Conservation (phyloP, 345 rosid species). For the Rhodomyrtus tomentosa region DNA sequence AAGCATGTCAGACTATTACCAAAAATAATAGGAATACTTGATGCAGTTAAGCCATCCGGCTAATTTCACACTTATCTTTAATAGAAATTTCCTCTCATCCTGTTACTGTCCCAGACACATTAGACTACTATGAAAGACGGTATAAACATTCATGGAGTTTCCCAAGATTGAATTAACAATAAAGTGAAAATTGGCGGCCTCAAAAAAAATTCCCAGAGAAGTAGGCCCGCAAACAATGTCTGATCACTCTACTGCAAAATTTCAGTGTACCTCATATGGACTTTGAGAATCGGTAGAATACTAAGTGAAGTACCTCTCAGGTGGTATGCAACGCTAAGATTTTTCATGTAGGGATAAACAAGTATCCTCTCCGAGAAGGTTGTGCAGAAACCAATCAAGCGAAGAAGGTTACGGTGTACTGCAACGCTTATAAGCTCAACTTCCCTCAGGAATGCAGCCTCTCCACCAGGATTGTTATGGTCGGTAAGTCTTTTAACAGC, state of each 20-base stretch:
- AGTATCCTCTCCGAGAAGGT: slow-evolving; percentile 72
- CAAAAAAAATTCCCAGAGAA: neutral
- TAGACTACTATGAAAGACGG: neutral
- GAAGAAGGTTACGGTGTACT: slow-evolving; percentile 72
- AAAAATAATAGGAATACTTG: neutral
- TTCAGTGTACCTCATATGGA: neutral
- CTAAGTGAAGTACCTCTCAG: slow-evolving; percentile 45
- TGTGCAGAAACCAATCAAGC: slow-evolving; percentile 69
- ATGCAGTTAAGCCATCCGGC: neutral
- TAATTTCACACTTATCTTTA: neutral
- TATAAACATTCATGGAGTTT: neutral
- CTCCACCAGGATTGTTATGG: slow-evolving; percentile 70
- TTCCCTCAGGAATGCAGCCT: slow-evolving; percentile 81
- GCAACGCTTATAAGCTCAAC: slow-evolving; percentile 78
- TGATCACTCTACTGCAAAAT: neutral
- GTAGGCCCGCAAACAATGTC: neutral
- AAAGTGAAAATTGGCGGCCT: neutral
- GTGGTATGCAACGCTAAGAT: slow-evolving; percentile 70
- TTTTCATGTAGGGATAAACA: slow-evolving; percentile 86
- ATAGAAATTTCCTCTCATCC: neutral
- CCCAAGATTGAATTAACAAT: neutral
- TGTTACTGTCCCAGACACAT: neutral
- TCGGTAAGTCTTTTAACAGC: slow-evolving; percentile 81
- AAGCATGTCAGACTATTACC: neutral
- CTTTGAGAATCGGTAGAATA: neutral